Base-by-base conservation (phyloP, 208 protist species). In the Crithidia fasciculata region DNA sequence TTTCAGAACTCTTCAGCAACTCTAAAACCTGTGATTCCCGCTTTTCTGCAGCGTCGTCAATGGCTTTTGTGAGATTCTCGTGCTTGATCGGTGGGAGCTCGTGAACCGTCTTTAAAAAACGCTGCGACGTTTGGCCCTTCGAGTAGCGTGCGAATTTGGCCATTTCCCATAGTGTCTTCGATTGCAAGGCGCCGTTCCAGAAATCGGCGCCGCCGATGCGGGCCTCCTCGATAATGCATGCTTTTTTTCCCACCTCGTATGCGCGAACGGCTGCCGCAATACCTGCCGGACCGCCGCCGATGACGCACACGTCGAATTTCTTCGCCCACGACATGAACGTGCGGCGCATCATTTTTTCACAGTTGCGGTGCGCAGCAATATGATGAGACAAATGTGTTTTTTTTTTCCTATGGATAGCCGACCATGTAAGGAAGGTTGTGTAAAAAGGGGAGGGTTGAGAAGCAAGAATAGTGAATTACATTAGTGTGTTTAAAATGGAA, bases 81-180 rank as follows among this genome's bases (percentile, higher is more conserved):
- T 86, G 78, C 28, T 88, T 82, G 55, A 94, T 78, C 4, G 75
- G 45, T 0, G 90, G 91, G 43, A 92, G 67, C n/a, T 86, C 69
- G 18, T 78, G 69, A 13, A 78, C 66, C 5, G 72, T 59, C 36
- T 86, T 91, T 65, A 94, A 72, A 54, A 93, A 90, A 12, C 89
- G 88, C 55, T 76, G 50, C 2, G 85, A 79, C 8, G 81, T 83
- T 9, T 82, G 56, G 10, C 84, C 85, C 54, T 76, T 77, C 45
- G 91, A 78, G 28, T 90, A 72, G 16, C 82, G 80, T 28, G 84
- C 80, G 59, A 95, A 94, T 58, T 96, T 95, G 4, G 94, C 81
- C 90, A 97, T 94, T 79, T 97, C 90, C 92, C 94, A 97, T 19
- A 96, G 70, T 8, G 90, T 96, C 55, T 97, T 97, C 5, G 90